phyloP scores from a whole-genome alignment of 306 rosid genomes.

The Quillaja saponaria region DNA sequence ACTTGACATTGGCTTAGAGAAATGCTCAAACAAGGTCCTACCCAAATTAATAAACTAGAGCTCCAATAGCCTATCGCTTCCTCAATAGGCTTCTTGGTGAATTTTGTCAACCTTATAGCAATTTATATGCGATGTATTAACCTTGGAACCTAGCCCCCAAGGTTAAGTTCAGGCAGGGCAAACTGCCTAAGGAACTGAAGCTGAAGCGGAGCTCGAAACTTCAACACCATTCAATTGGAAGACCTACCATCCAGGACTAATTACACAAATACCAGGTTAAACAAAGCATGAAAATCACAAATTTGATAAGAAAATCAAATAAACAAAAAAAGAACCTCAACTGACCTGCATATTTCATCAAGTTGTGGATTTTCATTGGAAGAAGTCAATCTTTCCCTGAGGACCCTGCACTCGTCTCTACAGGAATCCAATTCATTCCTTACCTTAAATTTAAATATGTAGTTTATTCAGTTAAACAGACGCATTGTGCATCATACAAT shows the following conservation, averaged over 20 bases:
- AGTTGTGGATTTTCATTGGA: conserved; percentile 36
- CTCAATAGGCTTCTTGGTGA: too few relatives aligned
- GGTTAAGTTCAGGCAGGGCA: not conserved
- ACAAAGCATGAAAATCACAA: not conserved
- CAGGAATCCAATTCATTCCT: conserved; percentile 58
- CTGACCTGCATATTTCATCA: conserved; percentile 58
- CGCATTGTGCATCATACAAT: too few relatives aligned
- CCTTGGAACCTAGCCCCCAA: not conserved
- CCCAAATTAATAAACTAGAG: too few relatives aligned
- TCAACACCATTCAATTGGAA: not conserved
- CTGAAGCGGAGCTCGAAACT: not conserved
- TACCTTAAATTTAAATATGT: conserved; percentile 47
- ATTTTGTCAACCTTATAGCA: too few relatives aligned
- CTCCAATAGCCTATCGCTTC: too few relatives aligned
- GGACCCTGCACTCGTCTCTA: conserved; percentile 57
- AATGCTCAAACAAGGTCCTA: too few relatives aligned
- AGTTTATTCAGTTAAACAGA: conserved; percentile 24
- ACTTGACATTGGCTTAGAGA: too few relatives aligned
- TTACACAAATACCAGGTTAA: conserved; percentile 9
- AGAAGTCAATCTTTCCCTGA: conserved; percentile 40
- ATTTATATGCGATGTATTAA: not conserved
- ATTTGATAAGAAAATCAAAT: not conserved
- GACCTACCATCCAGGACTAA: not conserved
- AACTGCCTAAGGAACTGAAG: not conserved
- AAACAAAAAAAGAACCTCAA: conserved; percentile 1